These are phyloP conservation scores for Erodium trifolium DNA, from an alignment of 441 rosid species.

Conservation along the genomic window DNA sequence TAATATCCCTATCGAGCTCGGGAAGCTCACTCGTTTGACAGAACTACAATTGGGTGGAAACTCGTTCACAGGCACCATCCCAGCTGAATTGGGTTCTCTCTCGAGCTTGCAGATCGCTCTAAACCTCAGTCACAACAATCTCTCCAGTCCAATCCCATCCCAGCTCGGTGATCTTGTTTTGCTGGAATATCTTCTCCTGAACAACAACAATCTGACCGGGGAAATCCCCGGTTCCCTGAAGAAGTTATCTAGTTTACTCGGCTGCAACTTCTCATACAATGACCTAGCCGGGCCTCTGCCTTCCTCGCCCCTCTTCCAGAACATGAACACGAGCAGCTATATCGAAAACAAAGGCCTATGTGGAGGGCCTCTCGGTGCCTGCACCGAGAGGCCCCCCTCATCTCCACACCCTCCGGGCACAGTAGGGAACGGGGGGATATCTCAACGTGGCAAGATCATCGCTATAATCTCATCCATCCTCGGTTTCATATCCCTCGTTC, in stretches of 20 bases:
- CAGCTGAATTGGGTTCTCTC: slow-evolving; percentile 62
- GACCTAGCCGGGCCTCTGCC: slow-evolving; percentile 74
- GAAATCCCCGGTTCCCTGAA: slow-evolving; percentile 65
- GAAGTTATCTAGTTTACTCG: slow-evolving; percentile 64
- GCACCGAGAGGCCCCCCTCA: slow-evolving; percentile 32
- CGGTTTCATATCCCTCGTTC: slow-evolving; percentile 67
- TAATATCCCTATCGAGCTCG: slow-evolving; percentile 58
- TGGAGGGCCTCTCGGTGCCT: slow-evolving; percentile 55
- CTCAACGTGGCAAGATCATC: slow-evolving; percentile 45
- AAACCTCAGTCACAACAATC: slow-evolving; percentile 74
- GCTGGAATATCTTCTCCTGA: slow-evolving; percentile 59
- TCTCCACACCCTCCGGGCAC: slow-evolving; percentile 26
- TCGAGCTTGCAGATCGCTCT: slow-evolving; percentile 88
- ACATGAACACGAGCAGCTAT: slow-evolving; percentile 65
- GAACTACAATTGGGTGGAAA: slow-evolving; percentile 96
- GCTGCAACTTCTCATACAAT: slow-evolving; percentile 90
- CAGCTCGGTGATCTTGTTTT: slow-evolving; percentile 69
- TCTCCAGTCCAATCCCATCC: slow-evolving; percentile 57
- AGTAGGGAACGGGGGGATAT: slow-evolving; percentile 15
- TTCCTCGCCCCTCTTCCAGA: slow-evolving; percentile 43
- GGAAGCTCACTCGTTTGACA: slow-evolving; percentile 73
- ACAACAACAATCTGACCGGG: slow-evolving; percentile 72
- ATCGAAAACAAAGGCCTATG: slow-evolving; percentile 75
- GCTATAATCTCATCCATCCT: slow-evolving; percentile 43
- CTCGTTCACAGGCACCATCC: slow-evolving; percentile 66